These are phyloP conservation scores for Exserohilum turcica DNA, from an alignment of 2,329 filamentous ascomycete species.

Conservation along the genomic window DNA sequence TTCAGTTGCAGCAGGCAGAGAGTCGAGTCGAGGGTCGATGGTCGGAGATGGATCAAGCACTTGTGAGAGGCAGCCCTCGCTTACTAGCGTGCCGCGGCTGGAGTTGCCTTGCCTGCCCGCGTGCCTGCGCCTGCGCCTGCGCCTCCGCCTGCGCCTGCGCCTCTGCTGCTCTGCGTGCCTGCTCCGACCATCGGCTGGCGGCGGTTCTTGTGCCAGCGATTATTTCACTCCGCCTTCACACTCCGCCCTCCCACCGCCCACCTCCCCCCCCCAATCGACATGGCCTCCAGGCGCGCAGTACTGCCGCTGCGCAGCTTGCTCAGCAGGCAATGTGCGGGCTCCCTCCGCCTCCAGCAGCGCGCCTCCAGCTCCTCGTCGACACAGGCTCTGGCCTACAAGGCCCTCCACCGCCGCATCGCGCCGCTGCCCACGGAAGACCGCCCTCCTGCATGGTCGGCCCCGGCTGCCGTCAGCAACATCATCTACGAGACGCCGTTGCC, in stretches of 20 bases:
- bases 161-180: background rate
- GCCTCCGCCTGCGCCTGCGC: no score
- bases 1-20: constrained; percentile 2
- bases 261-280: constrained; percentile 27
- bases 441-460: constrained; percentile 81
- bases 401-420: constrained; percentile 85
- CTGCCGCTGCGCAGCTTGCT: constrained; percentile 46
- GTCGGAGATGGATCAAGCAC: constrained; percentile 1
- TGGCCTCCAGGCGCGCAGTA: constrained; percentile 52
- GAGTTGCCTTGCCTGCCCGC: no score
- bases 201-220: no score
- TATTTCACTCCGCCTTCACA: constrained; percentile 10
- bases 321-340: constrained; percentile 33
- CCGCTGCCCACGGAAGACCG: constrained; percentile 78
- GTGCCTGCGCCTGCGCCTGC: no score
- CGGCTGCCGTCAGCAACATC: constrained; percentile 95
- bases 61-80: constrained; percentile 6
- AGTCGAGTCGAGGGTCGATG: constrained; percentile 2
- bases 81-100: no score
- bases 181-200: constrained; percentile 16
- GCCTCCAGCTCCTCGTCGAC: constrained; percentile 69
- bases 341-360: constrained; percentile 39
- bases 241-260: background rate
- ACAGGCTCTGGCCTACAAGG: constrained; percentile 95
- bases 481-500: constrained; percentile 96